phyloP scores from a whole-genome alignment of 495 filamentous ascomycete species.

The Penicillium cinerascens region DNA sequence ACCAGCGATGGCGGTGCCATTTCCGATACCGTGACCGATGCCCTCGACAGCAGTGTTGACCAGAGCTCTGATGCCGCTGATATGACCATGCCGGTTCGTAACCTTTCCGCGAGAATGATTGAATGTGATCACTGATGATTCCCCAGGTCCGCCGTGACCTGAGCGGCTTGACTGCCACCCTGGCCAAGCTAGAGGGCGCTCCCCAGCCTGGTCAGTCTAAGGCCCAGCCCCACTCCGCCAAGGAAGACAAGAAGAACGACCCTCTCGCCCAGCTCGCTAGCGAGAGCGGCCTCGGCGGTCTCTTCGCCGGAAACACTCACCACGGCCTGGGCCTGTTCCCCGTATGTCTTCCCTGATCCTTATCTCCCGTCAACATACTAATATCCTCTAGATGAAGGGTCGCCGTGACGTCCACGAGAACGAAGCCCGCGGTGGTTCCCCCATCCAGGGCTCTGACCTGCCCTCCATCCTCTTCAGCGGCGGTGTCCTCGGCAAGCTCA shows the following conservation, averaged over 20 bases:
- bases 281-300: conserved; percentile 14
- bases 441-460: conserved; percentile 23
- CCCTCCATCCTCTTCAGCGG: conserved; percentile 14
- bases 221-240: not conserved
- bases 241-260: conserved; percentile 6
- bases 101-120: too few relatives aligned
- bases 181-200: not conserved
- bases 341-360: conserved; percentile 4
- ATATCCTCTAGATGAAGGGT: conserved; percentile 14
- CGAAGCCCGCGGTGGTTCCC: conserved; percentile 12
- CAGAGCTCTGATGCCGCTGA: not conserved
- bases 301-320: conserved; percentile 14
- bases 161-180: not conserved
- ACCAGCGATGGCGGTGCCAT: not conserved
- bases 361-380: not conserved
- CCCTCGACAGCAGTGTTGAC: conserved; percentile 1
- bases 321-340: conserved; percentile 25
- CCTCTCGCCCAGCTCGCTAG: conserved; percentile 10
- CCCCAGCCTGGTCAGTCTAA: not conserved
- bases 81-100: conserved; percentile 1
- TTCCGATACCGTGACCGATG: not conserved
- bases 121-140: not conserved
- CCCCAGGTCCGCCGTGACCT: not conserved
- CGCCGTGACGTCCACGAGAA: conserved; percentile 14
- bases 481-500: conserved; percentile 18